These are phyloP conservation scores for Botrytis tulipae DNA, from an alignment of 2,329 filamentous ascomycete species.

Conservation along the genomic window DNA sequence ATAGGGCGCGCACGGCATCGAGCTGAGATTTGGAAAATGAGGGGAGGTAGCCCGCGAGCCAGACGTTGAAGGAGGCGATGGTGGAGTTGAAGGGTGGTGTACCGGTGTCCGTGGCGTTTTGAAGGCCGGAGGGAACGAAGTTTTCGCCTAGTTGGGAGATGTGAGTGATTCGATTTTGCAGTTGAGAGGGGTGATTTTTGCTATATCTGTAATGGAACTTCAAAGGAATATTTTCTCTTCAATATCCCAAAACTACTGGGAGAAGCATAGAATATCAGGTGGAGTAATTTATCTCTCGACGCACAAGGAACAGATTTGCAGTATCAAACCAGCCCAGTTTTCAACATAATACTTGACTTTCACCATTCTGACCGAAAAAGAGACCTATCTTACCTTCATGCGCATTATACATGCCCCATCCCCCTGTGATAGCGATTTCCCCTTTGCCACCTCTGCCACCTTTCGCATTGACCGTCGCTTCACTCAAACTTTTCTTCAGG, in stretches of 20 bases:
- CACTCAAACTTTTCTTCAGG: slow-evolving; percentile 47
- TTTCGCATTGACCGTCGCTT: slow-evolving; percentile 39
- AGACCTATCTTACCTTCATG: slow-evolving; percentile 45
- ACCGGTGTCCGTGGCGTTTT: slow-evolving; percentile 37
- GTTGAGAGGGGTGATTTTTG: not conserved
- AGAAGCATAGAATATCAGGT: too few species aligned
- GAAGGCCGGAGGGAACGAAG: slow-evolving; percentile 54
- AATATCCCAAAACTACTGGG: not conserved
- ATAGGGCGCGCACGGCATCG: slow-evolving; percentile 43
- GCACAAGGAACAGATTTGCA: not conserved
- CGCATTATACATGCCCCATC: slow-evolving; percentile 59
- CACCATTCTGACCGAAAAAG: not conserved
- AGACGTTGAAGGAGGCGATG: slow-evolving; percentile 48
- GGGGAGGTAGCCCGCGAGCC: slow-evolving; percentile 55
- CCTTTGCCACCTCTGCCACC: slow-evolving; percentile 27
- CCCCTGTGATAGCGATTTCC: slow-evolving; percentile 46
- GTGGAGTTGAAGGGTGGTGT: slow-evolving; percentile 51
- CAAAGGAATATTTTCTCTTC: too few species aligned
- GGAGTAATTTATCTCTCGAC: too few species aligned
- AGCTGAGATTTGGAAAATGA: slow-evolving; percentile 44
- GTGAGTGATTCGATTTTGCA: not conserved
- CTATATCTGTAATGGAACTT: not conserved
- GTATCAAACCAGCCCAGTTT: not conserved
- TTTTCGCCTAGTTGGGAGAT: slow-evolving; percentile 48
- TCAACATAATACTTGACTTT: not conserved